Conservation (phyloP, 2,329 filamentous ascomycete species). For the Exophiala phaeomuriformis region DNA sequence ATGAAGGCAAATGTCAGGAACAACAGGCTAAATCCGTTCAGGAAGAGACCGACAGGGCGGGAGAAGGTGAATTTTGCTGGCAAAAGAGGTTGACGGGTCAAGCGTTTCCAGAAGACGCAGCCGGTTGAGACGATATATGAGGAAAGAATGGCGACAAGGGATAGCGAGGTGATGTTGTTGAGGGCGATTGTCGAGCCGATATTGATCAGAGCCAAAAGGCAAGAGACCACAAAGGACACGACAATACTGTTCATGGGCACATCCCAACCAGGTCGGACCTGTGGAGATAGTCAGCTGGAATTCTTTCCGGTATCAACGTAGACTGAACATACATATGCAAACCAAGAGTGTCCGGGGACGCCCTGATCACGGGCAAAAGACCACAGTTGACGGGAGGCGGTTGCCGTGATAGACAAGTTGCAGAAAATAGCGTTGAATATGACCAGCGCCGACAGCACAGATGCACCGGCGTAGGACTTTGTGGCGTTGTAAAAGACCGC, state of each 20-base stretch:
- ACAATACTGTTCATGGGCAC: constrained; percentile 26
- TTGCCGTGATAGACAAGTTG: constrained; percentile 33
- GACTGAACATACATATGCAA: constrained; percentile 21
- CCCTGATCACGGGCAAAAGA: constrained; percentile 39
- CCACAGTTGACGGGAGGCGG: constrained; percentile 35
- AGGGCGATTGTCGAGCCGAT: constrained; percentile 36
- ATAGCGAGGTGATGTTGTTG: constrained; percentile 38
- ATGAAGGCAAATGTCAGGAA: constrained; percentile 27
- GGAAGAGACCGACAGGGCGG: constrained; percentile 31
- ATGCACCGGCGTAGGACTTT: constrained; percentile 30
- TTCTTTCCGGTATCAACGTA: not conserved
- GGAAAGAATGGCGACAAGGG: constrained; percentile 34
- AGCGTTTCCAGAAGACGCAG: constrained; percentile 33
- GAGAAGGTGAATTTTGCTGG: constrained; percentile 36
- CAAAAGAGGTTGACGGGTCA: constrained; percentile 32
- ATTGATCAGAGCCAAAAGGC: constrained; percentile 34
- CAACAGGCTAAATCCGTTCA: constrained; percentile 34
- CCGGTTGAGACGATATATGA: constrained; percentile 37
- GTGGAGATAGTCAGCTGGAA: not conserved
- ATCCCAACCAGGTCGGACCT: constrained; percentile 24
- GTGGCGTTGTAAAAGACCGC: constrained; percentile 35
- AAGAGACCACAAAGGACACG: constrained; percentile 44
- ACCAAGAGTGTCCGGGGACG: constrained; percentile 32
- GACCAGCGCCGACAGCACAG: constrained; percentile 31
- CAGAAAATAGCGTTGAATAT: constrained; percentile 31